Percentiles rank a stretch among this genome's conserved stretches.
Evolutionary conservation across 768 basidiomycete species (phyloP).

Genomic region (Cystobasidiopsis lactophilus): DNA sequence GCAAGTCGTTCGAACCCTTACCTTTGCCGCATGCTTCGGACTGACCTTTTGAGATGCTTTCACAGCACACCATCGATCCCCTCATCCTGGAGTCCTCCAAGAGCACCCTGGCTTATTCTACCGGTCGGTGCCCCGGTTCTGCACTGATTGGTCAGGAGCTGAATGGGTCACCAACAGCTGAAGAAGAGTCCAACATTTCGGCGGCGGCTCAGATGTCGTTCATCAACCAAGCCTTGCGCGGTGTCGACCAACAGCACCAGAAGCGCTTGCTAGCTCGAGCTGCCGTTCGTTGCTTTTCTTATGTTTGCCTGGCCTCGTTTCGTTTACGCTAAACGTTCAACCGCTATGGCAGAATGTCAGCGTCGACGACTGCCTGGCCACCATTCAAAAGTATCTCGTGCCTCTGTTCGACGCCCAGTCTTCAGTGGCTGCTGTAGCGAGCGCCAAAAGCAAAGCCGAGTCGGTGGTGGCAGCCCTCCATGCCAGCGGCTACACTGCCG

Average conservation of each 20-base stretch:
- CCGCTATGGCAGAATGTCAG: conserved; percentile 36
- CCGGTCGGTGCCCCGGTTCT: conserved; percentile 49
- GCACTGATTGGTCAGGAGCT: too few relatives aligned
- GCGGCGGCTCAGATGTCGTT: conserved; percentile 70
- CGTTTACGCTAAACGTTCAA: background rate
- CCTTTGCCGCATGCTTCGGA: background rate
- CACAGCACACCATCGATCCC: conserved; percentile 54
- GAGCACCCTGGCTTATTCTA: conserved; percentile 66
- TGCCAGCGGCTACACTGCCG: conserved; percentile 53
- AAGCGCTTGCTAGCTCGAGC: conserved; percentile 54
- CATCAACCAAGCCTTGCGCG: conserved; percentile 73
- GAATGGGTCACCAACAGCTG: too few relatives aligned
- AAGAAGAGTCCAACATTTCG: conserved; percentile 70
- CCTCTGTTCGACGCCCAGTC: conserved; percentile 59
- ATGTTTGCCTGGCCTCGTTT: too few relatives aligned
- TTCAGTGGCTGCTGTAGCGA: conserved; percentile 60
- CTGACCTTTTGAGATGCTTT: too few relatives aligned
- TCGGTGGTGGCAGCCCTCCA: conserved; percentile 44
- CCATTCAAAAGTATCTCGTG: conserved; percentile 50
- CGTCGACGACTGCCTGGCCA: conserved; percentile 47
- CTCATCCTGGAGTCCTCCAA: conserved; percentile 73
- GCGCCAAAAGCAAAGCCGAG: conserved; percentile 55
- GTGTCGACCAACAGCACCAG: conserved; percentile 49
- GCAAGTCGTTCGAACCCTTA: conserved; percentile 29
- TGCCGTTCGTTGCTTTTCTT: conserved; percentile 23